Evolutionary conservation across 228 moss, liverwort and hornwort genomes (phyloP), one percentile per base, ranked within the genome.

Genomic region (Sphagnum fallax): DNA sequence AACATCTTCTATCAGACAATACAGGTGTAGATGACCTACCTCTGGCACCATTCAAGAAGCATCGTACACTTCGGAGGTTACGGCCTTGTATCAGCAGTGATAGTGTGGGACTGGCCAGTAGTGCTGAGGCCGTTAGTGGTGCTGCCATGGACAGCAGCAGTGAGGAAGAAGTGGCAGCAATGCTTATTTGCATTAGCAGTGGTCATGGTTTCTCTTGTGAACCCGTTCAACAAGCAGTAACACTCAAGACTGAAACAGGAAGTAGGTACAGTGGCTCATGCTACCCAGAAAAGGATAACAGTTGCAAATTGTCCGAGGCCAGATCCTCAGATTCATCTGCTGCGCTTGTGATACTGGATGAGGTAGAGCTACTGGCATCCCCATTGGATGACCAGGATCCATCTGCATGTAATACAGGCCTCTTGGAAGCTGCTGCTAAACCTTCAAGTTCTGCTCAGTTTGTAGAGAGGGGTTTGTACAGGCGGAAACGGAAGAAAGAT

Each of bases 151-250:
- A 83, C 65, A 79, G 74, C 67, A 83, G 76, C 67, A 79, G 83
- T 67, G 83, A 83, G 74, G 83, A 83, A 67, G 83, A 83, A 77
- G 83, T 79, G 16, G 83, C 83, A 49, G 83, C 83, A 32, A 79
- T 83, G 47, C 66, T 83, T 13, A 79, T 83, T 9, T 83, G 83
- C 69, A 79, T 83, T 52, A 83, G 83, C 76, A 83, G 79, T 70
- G 83, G 76, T 48, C 79, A 83, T 1, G 65, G 65, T 13, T 65
- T 65, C 11, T 65, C 50, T 49, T 50, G 49, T 65, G 48, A 10
- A 8, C 65, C 65, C 9, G 49, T 9, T 6, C 65, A 50, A 49
- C 65, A 65, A 12, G 50, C 47, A 8, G 48, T 49, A 47, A 47
- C 0, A 48, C 13, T 13, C 10, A 6, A 5, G 13, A 12, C 64